A percentile compares a stretch with the other conserved stretches of the same genome.
Conservation (phyloP, 163 green algal species). For the Chlorella variabilis region DNA sequence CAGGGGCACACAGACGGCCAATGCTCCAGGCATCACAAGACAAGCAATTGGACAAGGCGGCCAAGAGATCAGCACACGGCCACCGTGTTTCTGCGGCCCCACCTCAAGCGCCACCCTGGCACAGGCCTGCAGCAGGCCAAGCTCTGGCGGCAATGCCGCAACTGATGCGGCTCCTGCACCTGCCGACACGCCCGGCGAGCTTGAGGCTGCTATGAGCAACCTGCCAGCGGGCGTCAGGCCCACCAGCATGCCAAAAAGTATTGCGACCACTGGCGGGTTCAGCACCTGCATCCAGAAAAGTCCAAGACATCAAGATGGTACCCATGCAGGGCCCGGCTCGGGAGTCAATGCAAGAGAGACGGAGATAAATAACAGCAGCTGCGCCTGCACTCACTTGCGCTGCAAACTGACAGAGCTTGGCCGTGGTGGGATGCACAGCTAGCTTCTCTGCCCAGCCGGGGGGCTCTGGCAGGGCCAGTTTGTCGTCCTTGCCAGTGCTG, state of each 20-base stretch:
- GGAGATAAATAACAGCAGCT: not conserved
- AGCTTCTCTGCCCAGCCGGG: not conserved
- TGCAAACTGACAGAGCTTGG: constrained; percentile 4
- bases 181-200: no score
- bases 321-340: no score
- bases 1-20: not conserved
- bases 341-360: no score
- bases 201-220: constrained; percentile 37
- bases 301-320: no score
- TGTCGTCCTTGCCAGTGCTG: not conserved
- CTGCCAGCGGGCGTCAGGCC: constrained; percentile 53
- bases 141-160: constrained; percentile 41
- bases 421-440: not conserved
- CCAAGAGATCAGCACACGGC: no score
- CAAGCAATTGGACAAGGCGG: no score
- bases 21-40: no score
- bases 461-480: not conserved
- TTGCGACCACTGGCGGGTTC: constrained; percentile 60
- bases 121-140: constrained; percentile 34
- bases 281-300: constrained; percentile 41
- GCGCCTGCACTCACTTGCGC: not conserved
- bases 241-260: constrained; percentile 53
- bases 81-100: no score
- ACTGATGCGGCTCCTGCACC: not conserved
- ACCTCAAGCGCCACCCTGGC: constrained; percentile 33